phyloP scores from a whole-genome alignment of 495 filamentous ascomycete genomes.

The Chaetomium tenue region DNA sequence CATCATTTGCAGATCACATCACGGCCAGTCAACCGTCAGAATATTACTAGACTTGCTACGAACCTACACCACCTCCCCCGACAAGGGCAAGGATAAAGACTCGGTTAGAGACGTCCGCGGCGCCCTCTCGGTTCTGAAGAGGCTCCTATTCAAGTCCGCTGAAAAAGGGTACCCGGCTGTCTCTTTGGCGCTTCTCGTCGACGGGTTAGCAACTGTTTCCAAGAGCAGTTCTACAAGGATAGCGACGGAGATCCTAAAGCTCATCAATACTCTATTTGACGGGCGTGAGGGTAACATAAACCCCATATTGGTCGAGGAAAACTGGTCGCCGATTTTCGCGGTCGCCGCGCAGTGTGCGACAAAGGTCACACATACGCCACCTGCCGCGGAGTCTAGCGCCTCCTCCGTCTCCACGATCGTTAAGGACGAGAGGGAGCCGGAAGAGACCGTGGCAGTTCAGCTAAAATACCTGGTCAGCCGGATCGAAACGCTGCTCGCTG shows the following conservation, averaged over 20 bases:
- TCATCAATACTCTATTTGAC: slow-evolving; percentile 52
- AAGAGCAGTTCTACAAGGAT: slow-evolving; percentile 51
- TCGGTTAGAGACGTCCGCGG: slow-evolving; percentile 60
- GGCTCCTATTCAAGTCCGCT: slow-evolving; percentile 58
- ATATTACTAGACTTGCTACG: slow-evolving; percentile 63
- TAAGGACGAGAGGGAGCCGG: slow-evolving; percentile 32
- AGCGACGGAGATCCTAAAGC: slow-evolving; percentile 54
- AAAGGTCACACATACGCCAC: slow-evolving; percentile 37
- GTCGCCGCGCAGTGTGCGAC: slow-evolving; percentile 46
- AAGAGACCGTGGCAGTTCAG: slow-evolving; percentile 40
- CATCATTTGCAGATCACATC: slow-evolving; percentile 76
- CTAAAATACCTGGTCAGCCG: slow-evolving; percentile 39
- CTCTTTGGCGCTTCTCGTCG: slow-evolving; percentile 55
- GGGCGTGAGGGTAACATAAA: slow-evolving; percentile 44
- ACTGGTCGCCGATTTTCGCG: slow-evolving; percentile 53
- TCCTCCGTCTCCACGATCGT: slow-evolving; percentile 11
- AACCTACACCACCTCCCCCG: slow-evolving; percentile 47
- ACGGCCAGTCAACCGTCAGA: slow-evolving; percentile 66
- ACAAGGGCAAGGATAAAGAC: slow-evolving; percentile 55
- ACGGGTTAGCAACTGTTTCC: slow-evolving; percentile 59
- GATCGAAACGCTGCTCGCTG: slow-evolving; percentile 45
- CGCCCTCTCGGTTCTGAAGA: slow-evolving; percentile 65
- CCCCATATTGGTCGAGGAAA: slow-evolving; percentile 49
- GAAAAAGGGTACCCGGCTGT: slow-evolving; percentile 63
- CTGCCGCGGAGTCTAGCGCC: slow-evolving; percentile 13